phyloP scores from a whole-genome alignment of 768 basidiomycete genomes.

The Dictyophora rubrovolvata region DNA sequence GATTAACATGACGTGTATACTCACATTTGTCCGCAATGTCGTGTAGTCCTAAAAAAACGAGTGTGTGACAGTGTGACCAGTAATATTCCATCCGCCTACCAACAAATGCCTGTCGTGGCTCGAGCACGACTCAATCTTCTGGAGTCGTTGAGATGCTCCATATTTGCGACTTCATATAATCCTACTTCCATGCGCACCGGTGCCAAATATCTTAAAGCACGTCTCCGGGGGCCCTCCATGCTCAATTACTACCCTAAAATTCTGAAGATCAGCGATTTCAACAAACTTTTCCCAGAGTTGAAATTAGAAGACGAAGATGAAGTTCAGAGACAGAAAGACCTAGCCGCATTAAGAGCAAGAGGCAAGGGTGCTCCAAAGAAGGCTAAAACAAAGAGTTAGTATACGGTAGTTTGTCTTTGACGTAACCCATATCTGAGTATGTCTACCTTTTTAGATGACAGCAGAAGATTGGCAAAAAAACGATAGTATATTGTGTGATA shows the following conservation, averaged over 20 bases:
- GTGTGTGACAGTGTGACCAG: neutral
- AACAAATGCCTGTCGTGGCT: constrained; percentile 27
- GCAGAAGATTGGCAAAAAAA: constrained; percentile 6
- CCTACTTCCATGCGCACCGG: constrained; percentile 74
- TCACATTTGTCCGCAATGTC: neutral
- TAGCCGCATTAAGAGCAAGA: constrained; percentile 57
- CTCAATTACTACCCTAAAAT: constrained; percentile 64
- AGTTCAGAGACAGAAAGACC: constrained; percentile 56
- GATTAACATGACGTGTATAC: neutral
- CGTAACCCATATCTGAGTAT: neutral
- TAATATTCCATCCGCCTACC: neutral
- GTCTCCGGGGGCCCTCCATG: constrained; percentile 82
- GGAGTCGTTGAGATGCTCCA: constrained; percentile 49
- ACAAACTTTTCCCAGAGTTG: constrained; percentile 42
- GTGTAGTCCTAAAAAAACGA: neutral
- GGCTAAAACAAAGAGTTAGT: constrained; percentile 56
- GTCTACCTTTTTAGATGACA: neutral
- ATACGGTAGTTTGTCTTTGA: neutral
- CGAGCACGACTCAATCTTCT: constrained; percentile 51
- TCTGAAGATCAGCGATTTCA: constrained; percentile 45
- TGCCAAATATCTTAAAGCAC: constrained; percentile 78
- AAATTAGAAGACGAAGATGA: constrained; percentile 59
- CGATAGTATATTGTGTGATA: neutral
- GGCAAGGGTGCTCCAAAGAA: constrained; percentile 82
- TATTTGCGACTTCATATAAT: constrained; percentile 88